phyloP scores from a whole-genome alignment of 2,329 filamentous ascomycete species.

The Penicillium concentricum region DNA sequence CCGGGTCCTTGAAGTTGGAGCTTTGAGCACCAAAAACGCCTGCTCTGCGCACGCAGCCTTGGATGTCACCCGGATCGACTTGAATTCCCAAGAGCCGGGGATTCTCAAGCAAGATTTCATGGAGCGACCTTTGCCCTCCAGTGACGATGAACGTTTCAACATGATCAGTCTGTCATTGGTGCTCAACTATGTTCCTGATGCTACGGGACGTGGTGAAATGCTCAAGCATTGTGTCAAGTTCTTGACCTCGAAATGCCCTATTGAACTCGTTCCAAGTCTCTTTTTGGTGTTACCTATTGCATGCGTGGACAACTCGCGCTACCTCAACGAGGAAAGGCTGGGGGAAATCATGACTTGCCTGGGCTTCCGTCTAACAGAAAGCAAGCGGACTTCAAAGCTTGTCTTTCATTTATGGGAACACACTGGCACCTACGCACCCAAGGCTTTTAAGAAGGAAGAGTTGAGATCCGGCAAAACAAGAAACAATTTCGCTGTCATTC shows the following conservation, averaged over 20 bases:
- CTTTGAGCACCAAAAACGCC: constrained; percentile 78
- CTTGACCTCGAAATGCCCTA: constrained; percentile 46
- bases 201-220: constrained; percentile 77
- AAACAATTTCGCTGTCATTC: constrained; percentile 87
- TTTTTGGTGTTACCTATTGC: constrained; percentile 89
- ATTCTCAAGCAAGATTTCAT: constrained; percentile 95
- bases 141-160: constrained; percentile 69
- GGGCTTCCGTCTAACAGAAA: constrained; percentile 65
- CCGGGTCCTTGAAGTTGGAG: constrained; percentile 82
- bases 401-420: constrained; percentile 85
- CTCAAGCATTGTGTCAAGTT: constrained; percentile 72
- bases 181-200: constrained; percentile 87
- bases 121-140: constrained; percentile 70
- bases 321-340: constrained; percentile 71
- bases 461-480: constrained; percentile 70
- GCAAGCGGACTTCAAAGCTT: constrained; percentile 77
- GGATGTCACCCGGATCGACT: constrained; percentile 78
- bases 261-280: constrained; percentile 52
- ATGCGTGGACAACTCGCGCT: constrained; percentile 86
- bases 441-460: constrained; percentile 68
- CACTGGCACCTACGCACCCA: constrained; percentile 28
- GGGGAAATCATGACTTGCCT: constrained; percentile 71
- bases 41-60: constrained; percentile 73
- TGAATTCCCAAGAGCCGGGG: constrained; percentile 75
- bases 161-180: constrained; percentile 90